Conservation (phyloP, 1,139 yeast species). For the Arxiozyma bovina region DNA sequence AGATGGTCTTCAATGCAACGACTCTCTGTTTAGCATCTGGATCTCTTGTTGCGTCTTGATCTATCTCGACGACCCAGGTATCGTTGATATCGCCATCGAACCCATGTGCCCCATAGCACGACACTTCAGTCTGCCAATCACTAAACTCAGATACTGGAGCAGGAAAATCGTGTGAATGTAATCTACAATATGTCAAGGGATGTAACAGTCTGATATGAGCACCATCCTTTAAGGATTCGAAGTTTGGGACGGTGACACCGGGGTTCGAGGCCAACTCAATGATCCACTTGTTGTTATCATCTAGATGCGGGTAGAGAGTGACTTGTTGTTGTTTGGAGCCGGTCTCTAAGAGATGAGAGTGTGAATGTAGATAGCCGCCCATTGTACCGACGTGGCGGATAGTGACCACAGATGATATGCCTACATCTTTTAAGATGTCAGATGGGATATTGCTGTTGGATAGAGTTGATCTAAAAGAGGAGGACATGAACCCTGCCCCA, state of each 20-base stretch:
- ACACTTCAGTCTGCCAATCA: slow-evolving; percentile 94
- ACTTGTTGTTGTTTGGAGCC: slow-evolving; percentile 96
- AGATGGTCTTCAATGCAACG: slow-evolving; percentile 72
- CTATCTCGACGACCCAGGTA: slow-evolving; percentile 85
- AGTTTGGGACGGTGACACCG: slow-evolving; percentile 38
- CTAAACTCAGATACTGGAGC: slow-evolving; percentile 78
- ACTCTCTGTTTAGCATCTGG: slow-evolving; percentile 56
- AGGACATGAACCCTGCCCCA: slow-evolving; percentile 81
- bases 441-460: slow-evolving; percentile 62
- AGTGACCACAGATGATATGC: slow-evolving; percentile 72
- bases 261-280: slow-evolving; percentile 57
- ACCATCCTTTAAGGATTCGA: slow-evolving; percentile 65
- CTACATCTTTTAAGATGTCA: slow-evolving; percentile 70
- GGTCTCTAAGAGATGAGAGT: slow-evolving; percentile 70
- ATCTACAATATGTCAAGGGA: slow-evolving; percentile 58
- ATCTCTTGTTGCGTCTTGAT: slow-evolving; percentile 45
- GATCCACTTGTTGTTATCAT: slow-evolving; percentile 77
- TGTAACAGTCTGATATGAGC: slow-evolving; percentile 75
- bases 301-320: slow-evolving; percentile 88
- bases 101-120: slow-evolving; percentile 85
- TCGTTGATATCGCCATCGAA: slow-evolving; percentile 94
- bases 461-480: slow-evolving; percentile 78
- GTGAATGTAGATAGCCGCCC: slow-evolving; percentile 96
- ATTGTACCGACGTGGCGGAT: slow-evolving; percentile 76
- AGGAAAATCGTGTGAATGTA: slow-evolving; percentile 93